Evolutionary conservation across 345 rosid species (phyloP).

Genomic region (Aquilaria sinensis): DNA sequence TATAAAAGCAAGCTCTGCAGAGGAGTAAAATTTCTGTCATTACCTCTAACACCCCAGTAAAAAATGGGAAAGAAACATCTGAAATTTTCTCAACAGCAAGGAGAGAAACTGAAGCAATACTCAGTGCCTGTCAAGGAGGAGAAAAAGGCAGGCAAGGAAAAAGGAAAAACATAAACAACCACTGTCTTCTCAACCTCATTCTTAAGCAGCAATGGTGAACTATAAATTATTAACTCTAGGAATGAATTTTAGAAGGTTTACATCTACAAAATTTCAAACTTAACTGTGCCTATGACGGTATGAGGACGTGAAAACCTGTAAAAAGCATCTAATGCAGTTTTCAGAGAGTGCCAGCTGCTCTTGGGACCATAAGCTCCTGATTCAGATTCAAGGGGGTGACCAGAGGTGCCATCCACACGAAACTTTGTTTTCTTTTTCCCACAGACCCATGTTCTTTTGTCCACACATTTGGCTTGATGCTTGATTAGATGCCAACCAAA

Average conservation of each 20-base stretch:
- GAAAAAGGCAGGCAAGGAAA: slow-evolving; percentile 1
- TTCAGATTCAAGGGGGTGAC: slow-evolving; percentile 47
- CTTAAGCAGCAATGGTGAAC: background rate
- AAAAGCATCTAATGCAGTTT: slow-evolving; percentile 56
- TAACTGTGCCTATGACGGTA: slow-evolving; percentile 94
- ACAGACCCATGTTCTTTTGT: slow-evolving; percentile 14
- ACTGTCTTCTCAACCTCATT: too few relatives aligned
- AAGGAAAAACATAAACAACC: background rate
- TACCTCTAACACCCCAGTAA: slow-evolving; percentile 78
- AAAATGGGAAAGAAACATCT: slow-evolving; percentile 70
- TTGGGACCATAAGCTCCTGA: slow-evolving; percentile 42
- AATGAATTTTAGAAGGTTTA: background rate
- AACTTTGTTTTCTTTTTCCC: slow-evolving; percentile 23
- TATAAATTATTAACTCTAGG: background rate
- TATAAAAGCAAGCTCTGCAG: slow-evolving; percentile 1
- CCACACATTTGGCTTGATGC: slow-evolving; percentile 20
- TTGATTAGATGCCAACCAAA: slow-evolving; percentile 21
- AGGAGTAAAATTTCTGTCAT: slow-evolving; percentile 1
- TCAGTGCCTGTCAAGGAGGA: slow-evolving; percentile 50
- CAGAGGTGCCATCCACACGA: slow-evolving; percentile 49
- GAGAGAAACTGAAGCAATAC: slow-evolving; percentile 89
- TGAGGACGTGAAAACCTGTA: slow-evolving; percentile 95
- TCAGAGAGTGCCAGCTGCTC: slow-evolving; percentile 25
- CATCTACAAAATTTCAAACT: slow-evolving; percentile 28
- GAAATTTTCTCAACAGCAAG: slow-evolving; percentile 74